Evolutionary conservation across 106 monocot genomes (phyloP), one percentile per base, ranked within the genome.

Genomic region (Triglochin maritima): DNA sequence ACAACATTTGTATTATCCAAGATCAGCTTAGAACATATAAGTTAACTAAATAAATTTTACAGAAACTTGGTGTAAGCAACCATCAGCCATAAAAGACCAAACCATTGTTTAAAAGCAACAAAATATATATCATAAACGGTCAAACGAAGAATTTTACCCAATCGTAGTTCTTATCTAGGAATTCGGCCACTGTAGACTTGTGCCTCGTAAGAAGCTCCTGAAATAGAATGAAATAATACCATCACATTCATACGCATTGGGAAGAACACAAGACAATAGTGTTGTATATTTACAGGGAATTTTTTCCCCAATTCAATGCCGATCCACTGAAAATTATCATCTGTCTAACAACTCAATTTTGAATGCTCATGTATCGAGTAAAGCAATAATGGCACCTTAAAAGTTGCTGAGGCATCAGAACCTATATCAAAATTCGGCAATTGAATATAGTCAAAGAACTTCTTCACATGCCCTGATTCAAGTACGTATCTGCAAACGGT

Each of bases 371-470:
- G 29, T 29, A 29, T 29, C 29, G 29, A 29, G 29, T 29, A 29
- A 29, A 29, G 29, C 29, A 29, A 29, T 29, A 29, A 29, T 29
- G 29, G 29, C 29, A 70, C 85, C 85, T 85, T 85, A 76, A 92
- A 87, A 47, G 82, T 83, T 74, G 87, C 76, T 65, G 76, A 82
- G 5, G 85, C 91, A 79, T 87, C 85, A 17, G 91, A 87, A 59
- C 84, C 79, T 76, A 92, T 82, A 68, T 87, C 85, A 76, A 92
- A 92, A 73, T 87, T 80, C 57, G 84, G 82, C 64, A 87, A 71
- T 54, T 85, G 82, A 62, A 92, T 85, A 70, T 85, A 92, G 50
- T 87, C 79, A 80, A 92, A 87, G 60, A 91, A 91, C 66, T 91
- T 84, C 76, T 78, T 87, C 82, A 91, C 82, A 52, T 84, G 73